Evolutionary conservation across 352 stramenopile genomes (phyloP), one percentile per base, ranked within the genome.

Genomic region (Blastocystis sp.): DNA sequence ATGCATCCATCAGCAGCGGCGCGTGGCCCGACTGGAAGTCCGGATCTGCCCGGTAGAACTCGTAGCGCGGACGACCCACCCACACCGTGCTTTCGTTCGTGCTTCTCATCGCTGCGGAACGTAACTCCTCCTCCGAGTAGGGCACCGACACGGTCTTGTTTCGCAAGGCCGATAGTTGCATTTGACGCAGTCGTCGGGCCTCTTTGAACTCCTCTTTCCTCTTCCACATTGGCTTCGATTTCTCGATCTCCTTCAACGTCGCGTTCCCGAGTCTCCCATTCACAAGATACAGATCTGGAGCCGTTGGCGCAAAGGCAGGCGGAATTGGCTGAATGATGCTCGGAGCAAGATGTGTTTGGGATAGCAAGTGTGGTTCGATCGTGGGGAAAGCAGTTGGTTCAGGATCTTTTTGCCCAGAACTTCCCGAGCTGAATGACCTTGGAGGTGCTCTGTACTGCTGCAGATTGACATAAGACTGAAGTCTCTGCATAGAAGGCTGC

Each of bases 1-100:
- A 84, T 6, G 47, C 73, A 20, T 84, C 73, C 73, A 84, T 84
- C 53, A 84, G n/a, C 15, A 84, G 5, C 29, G 73, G 73, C 23
- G 23, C 18, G n/a, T n/a, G 37, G 23, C 63, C 26, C 7, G 20
- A 47, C 37, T 59, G 29, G 68, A 26, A 62, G 13, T 79, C n/a
- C 68, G 43, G 68, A n/a, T 39, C 43, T 7, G 53, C 20, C 56
- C 15, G 55, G 34, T 26, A 54, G 43, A 56, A n/a, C 20, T 76
- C 43, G 37, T 54, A 26, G 20, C 43, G 66, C 9, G 23, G n/a
- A 54, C 18, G 18, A 23, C 20, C 26, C 59, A 68, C 59, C 59
- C 59, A 37, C 11, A 39, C 26, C 11, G 20, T 68, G 11, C 11
- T 68, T 37, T 37, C 59, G 37, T n/a, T 59, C 50, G 50, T 59